Percentiles rank a stretch among this genome's conserved stretches.
Conservation (phyloP, 352 stramenopile genomes). For the Phytophthora citricola region DNA sequence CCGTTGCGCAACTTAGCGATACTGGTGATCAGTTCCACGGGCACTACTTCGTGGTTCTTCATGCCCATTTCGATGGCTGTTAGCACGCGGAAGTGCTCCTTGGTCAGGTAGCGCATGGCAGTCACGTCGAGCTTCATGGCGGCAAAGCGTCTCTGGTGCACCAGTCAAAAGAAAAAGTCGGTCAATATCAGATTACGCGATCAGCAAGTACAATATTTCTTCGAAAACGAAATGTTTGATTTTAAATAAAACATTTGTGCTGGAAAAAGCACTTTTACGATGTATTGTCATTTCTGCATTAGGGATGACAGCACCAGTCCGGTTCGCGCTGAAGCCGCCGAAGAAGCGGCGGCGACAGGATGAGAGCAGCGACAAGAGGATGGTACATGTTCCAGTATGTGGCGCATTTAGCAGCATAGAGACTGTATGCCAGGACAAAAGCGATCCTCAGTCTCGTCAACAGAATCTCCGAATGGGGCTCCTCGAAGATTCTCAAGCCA, state of each 20-base stretch:
- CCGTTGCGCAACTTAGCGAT: constrained; percentile 98
- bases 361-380: constrained; percentile 3
- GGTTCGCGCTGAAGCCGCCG: constrained; percentile 36
- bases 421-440: constrained; percentile 8
- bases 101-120: constrained; percentile 93
- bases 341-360: constrained; percentile 44
- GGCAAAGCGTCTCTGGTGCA: constrained; percentile 1
- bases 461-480: constrained; percentile 32
- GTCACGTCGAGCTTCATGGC: constrained; percentile 94
- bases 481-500: constrained; percentile 65
- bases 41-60: constrained; percentile 99
- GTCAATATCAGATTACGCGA: not conserved
- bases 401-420: constrained; percentile 18
- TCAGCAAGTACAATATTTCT: not conserved
- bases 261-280: too few relatives aligned
- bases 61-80: constrained; percentile 99
- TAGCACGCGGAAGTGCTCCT: constrained; percentile 98
- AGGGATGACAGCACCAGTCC: constrained; percentile 20
- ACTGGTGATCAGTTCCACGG: constrained; percentile 95
- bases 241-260: too few relatives aligned
- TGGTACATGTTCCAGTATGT: not conserved
- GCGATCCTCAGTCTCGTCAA: not conserved
- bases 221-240: too few relatives aligned
- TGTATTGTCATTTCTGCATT: not conserved
- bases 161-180: constrained; percentile 26